phyloP scores from a whole-genome alignment of 2,329 filamentous ascomycete genomes.

The Sclerotinia borealis region DNA sequence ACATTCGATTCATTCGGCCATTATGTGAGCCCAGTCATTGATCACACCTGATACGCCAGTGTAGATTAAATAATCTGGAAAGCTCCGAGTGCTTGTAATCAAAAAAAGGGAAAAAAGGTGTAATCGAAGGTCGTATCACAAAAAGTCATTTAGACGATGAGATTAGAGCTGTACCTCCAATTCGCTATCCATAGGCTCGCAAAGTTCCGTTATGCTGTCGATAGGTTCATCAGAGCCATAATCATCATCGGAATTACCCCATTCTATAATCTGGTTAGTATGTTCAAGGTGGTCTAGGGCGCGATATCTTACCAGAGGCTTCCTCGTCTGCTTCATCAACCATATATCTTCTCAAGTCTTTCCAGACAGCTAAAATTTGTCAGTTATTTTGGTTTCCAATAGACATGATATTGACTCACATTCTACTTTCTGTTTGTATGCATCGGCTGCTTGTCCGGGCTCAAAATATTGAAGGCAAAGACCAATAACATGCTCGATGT shows the following conservation, averaged over 20 bases:
- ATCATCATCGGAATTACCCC: constrained; percentile 32
- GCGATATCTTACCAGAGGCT: constrained; percentile 32
- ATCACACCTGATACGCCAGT: constrained; percentile 4
- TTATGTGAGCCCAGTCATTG: not conserved
- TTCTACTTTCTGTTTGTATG: constrained; percentile 15
- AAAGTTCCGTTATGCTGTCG: constrained; percentile 44
- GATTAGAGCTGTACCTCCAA: constrained; percentile 25
- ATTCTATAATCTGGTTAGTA: constrained; percentile 23
- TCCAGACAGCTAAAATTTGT: constrained; percentile 20
- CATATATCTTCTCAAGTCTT: constrained; percentile 26
- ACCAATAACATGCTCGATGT: constrained; percentile 26
- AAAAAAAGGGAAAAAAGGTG: not conserved
- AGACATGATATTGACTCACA: constrained; percentile 18
- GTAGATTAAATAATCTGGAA: not conserved
- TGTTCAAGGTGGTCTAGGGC: not conserved
- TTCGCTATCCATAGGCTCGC: constrained; percentile 36
- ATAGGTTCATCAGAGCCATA: constrained; percentile 48
- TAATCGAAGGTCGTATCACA: not conserved
- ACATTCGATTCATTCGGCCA: not conserved
- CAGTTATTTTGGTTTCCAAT: constrained; percentile 2
- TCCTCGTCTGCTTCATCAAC: constrained; percentile 36
- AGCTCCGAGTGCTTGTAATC: not conserved
- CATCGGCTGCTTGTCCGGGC: constrained; percentile 13
- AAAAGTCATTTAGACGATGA: constrained; percentile 4
- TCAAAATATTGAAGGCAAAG: constrained; percentile 25